phyloP scores from a whole-genome alignment of 495 filamentous ascomycete genomes.

The Aspergillus nanangensis region DNA sequence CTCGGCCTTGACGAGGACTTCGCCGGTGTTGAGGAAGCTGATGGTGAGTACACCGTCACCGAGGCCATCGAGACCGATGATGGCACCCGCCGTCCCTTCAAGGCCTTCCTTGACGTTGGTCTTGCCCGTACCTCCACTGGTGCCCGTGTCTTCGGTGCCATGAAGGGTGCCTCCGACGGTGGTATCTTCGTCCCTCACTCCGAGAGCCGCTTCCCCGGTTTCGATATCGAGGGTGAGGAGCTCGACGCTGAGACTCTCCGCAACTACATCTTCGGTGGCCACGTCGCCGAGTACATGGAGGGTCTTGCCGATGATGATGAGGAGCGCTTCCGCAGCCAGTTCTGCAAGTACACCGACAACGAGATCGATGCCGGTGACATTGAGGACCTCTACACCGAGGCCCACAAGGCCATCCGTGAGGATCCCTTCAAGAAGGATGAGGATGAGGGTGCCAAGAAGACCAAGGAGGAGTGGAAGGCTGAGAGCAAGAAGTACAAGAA shows the following conservation, averaged over 20 bases:
- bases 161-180: conserved; percentile 99
- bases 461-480: conserved; percentile 93
- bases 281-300: conserved; percentile 99
- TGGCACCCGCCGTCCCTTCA: conserved; percentile 91
- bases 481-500: conserved; percentile 86
- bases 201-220: conserved; percentile 98
- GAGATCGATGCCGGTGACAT: conserved; percentile 94
- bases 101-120: conserved; percentile 96
- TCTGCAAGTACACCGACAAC: conserved; percentile 94
- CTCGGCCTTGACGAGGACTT: conserved; percentile 90
- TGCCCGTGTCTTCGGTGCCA: conserved; percentile 96
- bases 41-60: conserved; percentile 90
- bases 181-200: conserved; percentile 97
- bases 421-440: conserved; percentile 95
- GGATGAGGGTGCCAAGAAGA: conserved; percentile 75
- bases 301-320: conserved; percentile 98
- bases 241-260: conserved; percentile 93
- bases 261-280: conserved; percentile 98
- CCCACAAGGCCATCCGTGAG: conserved; percentile 95
- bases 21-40: conserved; percentile 86
- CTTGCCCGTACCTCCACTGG: conserved; percentile 94
- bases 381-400: conserved; percentile 93
- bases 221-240: conserved; percentile 93
- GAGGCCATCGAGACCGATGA: conserved; percentile 84
- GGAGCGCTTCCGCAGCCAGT: conserved; percentile 98